These are phyloP conservation scores for Trichosporon sp. DNA, from an alignment of 1,284 basidiomycete genomes.

Conservation along the genomic window DNA sequence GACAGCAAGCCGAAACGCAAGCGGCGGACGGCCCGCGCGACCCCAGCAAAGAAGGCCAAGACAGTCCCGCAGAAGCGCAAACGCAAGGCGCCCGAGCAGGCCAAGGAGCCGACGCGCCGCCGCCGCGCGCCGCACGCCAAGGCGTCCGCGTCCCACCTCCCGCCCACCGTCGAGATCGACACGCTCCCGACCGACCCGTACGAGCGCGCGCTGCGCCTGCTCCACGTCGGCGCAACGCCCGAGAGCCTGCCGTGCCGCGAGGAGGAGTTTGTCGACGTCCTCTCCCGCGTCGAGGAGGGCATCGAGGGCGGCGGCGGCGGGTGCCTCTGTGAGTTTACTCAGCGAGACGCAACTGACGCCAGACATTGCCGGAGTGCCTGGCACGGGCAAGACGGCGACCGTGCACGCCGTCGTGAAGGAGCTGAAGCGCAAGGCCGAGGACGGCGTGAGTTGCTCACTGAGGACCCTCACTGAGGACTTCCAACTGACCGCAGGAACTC, in stretches of 20 bases:
- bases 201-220: conserved; percentile 74
- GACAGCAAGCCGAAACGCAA: conserved; percentile 11
- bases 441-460: conserved; percentile 61
- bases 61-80: conserved; percentile 11
- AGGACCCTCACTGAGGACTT: not conserved
- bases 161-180: conserved; percentile 29
- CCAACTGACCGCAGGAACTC: conserved; percentile 60
- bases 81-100: conserved; percentile 10
- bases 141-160: conserved; percentile 33
- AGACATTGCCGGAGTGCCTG: conserved; percentile 97
- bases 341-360: conserved; percentile 10
- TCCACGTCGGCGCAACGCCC: conserved; percentile 91
- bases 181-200: conserved; percentile 68
- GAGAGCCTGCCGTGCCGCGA: conserved; percentile 86
- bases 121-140: conserved; percentile 33
- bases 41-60: conserved; percentile 10
- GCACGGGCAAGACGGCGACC: conserved; percentile 97
- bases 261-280: conserved; percentile 73
- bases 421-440: conserved; percentile 76
- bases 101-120: conserved; percentile 9
- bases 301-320: conserved; percentile 90
- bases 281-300: conserved; percentile 74
- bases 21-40: not conserved
- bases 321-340: conserved; percentile 73
- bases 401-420: conserved; percentile 87